These are phyloP conservation scores for Cucurbita pepo DNA, from an alignment of 306 rosid genomes.

Conservation along the genomic window DNA sequence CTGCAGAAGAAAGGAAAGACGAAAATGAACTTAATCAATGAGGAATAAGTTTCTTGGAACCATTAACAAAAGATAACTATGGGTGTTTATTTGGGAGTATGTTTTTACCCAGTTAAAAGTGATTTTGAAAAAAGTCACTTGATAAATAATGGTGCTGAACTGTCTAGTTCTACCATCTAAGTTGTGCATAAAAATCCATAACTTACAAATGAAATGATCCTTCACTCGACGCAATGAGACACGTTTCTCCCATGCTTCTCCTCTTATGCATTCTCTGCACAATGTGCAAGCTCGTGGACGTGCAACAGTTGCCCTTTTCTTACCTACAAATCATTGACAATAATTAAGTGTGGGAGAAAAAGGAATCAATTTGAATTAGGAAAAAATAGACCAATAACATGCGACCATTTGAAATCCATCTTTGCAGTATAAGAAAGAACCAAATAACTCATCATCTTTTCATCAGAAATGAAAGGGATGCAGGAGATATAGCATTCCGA, in stretches of 20 bases:
- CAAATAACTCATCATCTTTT: background rate
- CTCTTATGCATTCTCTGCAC: slow-evolving; percentile 95
- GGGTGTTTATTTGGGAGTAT: background rate
- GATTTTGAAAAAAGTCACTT: background rate
- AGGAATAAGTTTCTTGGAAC: background rate
- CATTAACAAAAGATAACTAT: background rate
- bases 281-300: slow-evolving; percentile 72
- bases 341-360: background rate
- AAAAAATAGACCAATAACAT: background rate
- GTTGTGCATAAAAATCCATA: background rate
- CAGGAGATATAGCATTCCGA: background rate
- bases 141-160: no score
- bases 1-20: slow-evolving; percentile 14
- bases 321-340: slow-evolving; percentile 30
- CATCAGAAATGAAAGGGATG: background rate
- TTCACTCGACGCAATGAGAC: slow-evolving; percentile 68
- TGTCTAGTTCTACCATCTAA: background rate
- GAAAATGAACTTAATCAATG: background rate
- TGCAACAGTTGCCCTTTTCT: slow-evolving; percentile 49
- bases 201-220: slow-evolving; percentile 93
- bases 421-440: background rate
- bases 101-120: background rate
- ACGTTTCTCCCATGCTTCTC: slow-evolving; percentile 69
- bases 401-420: background rate
- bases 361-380: background rate